A percentile compares a stretch with the other conserved stretches of the same genome.
Conservation (phyloP, 768 basidiomycete genomes). For the Mycena haematopus region DNA sequence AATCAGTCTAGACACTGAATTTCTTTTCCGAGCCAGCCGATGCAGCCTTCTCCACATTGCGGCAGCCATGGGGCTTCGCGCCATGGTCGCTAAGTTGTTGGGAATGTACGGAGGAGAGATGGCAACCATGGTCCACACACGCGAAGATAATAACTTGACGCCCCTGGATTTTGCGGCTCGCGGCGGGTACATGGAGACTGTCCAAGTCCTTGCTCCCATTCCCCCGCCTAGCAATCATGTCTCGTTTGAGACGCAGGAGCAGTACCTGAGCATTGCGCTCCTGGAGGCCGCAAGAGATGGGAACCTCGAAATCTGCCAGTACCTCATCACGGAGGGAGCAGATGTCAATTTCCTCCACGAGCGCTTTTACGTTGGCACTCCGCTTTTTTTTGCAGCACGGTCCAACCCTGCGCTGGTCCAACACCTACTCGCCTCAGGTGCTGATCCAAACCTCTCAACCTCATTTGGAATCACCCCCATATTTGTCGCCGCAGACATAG, state of each 20-base stretch:
- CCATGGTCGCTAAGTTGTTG: neutral
- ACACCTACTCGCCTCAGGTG: neutral
- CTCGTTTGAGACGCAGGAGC: neutral
- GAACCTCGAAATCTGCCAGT: neutral
- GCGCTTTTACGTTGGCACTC: neutral
- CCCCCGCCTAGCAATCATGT: neutral
- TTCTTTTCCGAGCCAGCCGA: neutral
- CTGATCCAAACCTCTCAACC: neutral
- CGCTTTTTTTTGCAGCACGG: neutral
- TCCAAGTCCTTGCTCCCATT: neutral
- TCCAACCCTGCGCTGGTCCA: neutral
- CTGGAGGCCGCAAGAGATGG: neutral
- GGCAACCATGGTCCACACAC: neutral
- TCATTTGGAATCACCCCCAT: neutral
- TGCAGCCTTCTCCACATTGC: neutral
- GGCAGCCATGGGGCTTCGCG: neutral
- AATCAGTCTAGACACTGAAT: constrained; percentile 5
- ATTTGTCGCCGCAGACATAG: neutral
- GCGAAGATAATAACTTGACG: neutral
- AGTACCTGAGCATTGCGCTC: neutral
- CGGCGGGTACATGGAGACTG: neutral
- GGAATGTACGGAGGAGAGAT: neutral
- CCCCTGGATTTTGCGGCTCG: neutral
- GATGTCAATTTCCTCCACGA: neutral
- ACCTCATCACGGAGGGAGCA: neutral